Evolutionary conservation across 345 rosid genomes (phyloP).

Genomic region (Salix arbutifolia): DNA sequence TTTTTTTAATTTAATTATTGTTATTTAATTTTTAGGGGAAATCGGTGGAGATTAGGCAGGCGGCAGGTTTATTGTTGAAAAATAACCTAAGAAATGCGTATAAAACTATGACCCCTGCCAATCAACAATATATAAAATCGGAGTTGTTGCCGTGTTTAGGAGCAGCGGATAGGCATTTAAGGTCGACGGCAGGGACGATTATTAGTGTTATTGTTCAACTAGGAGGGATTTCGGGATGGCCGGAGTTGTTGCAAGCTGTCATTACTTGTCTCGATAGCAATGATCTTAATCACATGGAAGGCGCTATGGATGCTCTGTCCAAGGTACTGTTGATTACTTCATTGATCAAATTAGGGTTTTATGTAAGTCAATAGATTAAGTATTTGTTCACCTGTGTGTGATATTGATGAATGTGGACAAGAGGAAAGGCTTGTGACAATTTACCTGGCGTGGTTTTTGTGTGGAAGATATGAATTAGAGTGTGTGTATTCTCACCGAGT

Average conservation of each 20-base stretch:
- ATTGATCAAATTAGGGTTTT: neutral
- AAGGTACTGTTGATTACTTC: constrained; percentile 45
- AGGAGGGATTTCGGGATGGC: constrained; percentile 76
- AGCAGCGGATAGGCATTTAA: constrained; percentile 77
- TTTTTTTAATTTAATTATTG: neutral
- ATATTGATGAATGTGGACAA: neutral
- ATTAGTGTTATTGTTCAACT: constrained; percentile 71
- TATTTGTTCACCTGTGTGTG: neutral
- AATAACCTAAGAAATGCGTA: constrained; percentile 74
- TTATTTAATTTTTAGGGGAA: constrained; percentile 47
- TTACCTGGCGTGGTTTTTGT: neutral
- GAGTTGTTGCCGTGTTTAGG: constrained; percentile 88
- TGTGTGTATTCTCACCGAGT: neutral
- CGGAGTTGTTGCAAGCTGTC: constrained; percentile 80
- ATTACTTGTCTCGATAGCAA: constrained; percentile 79
- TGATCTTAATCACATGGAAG: constrained; percentile 89
- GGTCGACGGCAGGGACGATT: constrained; percentile 88
- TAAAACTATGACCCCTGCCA: constrained; percentile 54
- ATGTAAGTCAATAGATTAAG: neutral
- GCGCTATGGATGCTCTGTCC: constrained; percentile 95
- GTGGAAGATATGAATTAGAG: neutral
- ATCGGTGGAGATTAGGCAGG: constrained; percentile 88
- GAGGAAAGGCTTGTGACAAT: neutral
- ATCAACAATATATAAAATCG: constrained; percentile 64
- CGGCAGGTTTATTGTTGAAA: constrained; percentile 90